Percentiles rank a stretch among this genome's conserved stretches.
These are phyloP conservation scores for Casuarina cunninghamiana DNA, from an alignment of 306 rosid species.

Conservation along the genomic window DNA sequence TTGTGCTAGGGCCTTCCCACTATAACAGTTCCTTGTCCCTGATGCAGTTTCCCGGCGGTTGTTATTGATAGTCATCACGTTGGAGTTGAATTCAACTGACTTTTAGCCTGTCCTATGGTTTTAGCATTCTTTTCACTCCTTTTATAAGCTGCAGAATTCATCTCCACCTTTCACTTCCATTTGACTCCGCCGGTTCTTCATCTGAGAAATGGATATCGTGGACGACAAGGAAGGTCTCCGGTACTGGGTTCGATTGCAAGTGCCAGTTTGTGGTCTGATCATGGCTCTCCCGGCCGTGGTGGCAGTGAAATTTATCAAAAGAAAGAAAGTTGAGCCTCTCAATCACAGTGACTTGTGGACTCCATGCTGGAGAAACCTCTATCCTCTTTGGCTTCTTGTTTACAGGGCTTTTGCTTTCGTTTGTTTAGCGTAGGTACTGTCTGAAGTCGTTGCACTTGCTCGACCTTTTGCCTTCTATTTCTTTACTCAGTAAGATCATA, in stretches of 20 bases:
- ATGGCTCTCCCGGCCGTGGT: not conserved
- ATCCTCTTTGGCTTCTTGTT: constrained; percentile 34
- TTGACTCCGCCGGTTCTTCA: not conserved
- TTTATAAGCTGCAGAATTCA: not conserved
- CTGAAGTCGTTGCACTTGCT: constrained; percentile 23
- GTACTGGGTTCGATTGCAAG: constrained; percentile 40
- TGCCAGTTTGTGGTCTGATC: constrained; percentile 31
- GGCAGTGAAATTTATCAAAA: constrained; percentile 6
- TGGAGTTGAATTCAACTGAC: not conserved
- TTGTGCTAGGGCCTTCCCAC: not conserved
- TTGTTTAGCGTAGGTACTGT: constrained; percentile 23
- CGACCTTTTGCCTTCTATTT: constrained; percentile 34
- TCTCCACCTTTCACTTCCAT: not conserved
- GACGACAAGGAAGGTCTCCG: constrained; percentile 10
- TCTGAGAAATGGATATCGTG: constrained; percentile 17
- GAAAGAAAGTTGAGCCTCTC: constrained; percentile 32
- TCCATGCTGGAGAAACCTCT: constrained; percentile 38
- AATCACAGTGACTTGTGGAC: constrained; percentile 30
- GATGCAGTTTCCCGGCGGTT: not conserved
- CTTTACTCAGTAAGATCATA: constrained; percentile 34
- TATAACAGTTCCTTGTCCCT: not conserved
- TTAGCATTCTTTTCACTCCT: too few relatives aligned
- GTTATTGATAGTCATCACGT: not conserved
- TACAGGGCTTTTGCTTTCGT: constrained; percentile 35
- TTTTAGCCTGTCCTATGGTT: not conserved